Evolutionary conservation across 352 stramenopile genomes (phyloP).

Genomic region (Phytophthora litchii): DNA sequence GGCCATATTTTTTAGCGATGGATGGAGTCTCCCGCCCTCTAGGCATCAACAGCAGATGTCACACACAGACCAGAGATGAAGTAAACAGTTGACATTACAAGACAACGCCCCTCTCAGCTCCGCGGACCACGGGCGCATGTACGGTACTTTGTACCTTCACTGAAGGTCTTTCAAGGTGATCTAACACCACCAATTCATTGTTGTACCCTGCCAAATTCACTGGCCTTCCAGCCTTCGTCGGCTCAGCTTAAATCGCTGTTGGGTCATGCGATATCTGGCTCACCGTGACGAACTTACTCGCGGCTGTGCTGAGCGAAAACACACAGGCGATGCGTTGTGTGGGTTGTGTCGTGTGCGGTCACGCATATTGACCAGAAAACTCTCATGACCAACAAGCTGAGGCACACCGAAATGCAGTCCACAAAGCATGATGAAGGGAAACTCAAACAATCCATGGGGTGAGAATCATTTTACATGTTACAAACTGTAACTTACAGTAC

Average conservation of each 20-base stretch:
- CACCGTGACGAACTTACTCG: too few relatives aligned
- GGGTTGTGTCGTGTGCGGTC: neutral
- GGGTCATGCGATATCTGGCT: too few relatives aligned
- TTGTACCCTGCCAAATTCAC: too few relatives aligned
- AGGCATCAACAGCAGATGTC: neutral
- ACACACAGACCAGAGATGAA: neutral
- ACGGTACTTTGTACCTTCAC: neutral
- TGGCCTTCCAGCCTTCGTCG: too few relatives aligned
- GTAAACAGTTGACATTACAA: neutral
- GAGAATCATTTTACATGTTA: too few relatives aligned
- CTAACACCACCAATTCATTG: too few relatives aligned
- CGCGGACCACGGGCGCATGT: neutral
- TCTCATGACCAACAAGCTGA: slow-evolving; percentile 15
- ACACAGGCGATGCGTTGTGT: slow-evolving; percentile 6
- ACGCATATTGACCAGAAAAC: neutral
- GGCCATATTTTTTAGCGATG: neutral
- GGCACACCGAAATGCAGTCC: slow-evolving; percentile 10
- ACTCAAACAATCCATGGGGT: too few relatives aligned
- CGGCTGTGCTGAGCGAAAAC: neutral
- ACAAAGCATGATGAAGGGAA: too few relatives aligned
- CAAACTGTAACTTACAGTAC: too few relatives aligned
- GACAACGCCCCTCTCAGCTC: neutral
- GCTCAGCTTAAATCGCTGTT: too few relatives aligned
- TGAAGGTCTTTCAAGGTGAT: too few relatives aligned
- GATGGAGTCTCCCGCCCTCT: neutral